Evolutionary conservation across 345 rosid species (phyloP).

Genomic region (Hibiscus mutabilis): DNA sequence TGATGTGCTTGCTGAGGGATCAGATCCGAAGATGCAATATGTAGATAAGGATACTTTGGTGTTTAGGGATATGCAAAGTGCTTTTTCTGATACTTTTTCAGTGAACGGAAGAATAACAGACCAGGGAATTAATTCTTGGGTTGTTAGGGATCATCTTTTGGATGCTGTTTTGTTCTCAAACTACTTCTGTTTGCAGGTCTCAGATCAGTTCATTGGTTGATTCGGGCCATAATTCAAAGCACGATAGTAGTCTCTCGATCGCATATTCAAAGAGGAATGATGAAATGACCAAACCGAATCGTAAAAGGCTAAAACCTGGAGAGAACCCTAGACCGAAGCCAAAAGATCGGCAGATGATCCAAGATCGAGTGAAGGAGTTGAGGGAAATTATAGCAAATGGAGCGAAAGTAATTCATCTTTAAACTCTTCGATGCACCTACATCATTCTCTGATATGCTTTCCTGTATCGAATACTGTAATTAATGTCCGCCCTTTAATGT

Average conservation of each 20-base stretch:
- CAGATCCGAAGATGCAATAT: constrained; percentile 24
- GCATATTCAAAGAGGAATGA: constrained; percentile 64
- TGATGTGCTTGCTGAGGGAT: constrained; percentile 18
- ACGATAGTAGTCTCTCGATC: constrained; percentile 46
- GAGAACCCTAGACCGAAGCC: constrained; percentile 96
- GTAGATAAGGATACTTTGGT: constrained; percentile 28
- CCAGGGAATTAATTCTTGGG: constrained; percentile 19
- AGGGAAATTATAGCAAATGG: constrained; percentile 94
- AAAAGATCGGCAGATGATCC: constrained; percentile 98
- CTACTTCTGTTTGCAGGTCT: constrained; percentile 51
- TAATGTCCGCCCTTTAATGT: constrained; percentile 13
- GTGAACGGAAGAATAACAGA: constrained; percentile 31
- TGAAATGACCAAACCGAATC: constrained; percentile 54
- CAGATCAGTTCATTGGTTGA: constrained; percentile 88
- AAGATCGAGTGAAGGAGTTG: constrained; percentile 96
- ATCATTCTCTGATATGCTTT: not conserved
- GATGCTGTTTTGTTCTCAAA: constrained; percentile 75
- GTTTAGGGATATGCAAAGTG: constrained; percentile 29
- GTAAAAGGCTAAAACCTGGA: constrained; percentile 86
- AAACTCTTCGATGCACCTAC: not conserved
- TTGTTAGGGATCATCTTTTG: constrained; percentile 61
- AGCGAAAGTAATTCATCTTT: constrained; percentile 58
- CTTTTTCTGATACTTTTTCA: constrained; percentile 33
- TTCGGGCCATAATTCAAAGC: constrained; percentile 47
- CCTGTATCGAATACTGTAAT: not conserved